phyloP scores from a whole-genome alignment of 306 rosid species.

The Spatholobus suberectus region DNA sequence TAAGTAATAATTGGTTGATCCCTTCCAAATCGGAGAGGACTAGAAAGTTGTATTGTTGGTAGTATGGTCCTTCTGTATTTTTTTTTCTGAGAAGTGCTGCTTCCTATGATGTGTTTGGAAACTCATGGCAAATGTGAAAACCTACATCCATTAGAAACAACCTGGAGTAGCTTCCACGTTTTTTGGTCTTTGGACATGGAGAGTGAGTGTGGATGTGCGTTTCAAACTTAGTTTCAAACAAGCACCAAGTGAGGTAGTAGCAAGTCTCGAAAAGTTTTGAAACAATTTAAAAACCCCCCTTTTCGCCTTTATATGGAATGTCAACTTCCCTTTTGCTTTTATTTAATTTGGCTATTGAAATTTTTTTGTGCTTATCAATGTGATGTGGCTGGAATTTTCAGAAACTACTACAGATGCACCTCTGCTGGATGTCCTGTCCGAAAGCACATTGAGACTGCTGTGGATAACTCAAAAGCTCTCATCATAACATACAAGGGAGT shows the following conservation, averaged over 20 bases:
- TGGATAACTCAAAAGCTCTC: constrained; percentile 63
- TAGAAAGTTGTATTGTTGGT: constrained; percentile 22
- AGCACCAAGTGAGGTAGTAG: not conserved
- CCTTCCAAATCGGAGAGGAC: constrained; percentile 21
- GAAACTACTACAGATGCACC: constrained; percentile 93
- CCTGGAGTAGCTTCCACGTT: too few species aligned
- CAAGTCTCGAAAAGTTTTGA: not conserved
- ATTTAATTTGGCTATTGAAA: not conserved
- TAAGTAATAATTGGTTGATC: constrained; percentile 4
- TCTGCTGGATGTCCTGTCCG: constrained; percentile 93
- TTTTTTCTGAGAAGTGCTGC: constrained; percentile 23
- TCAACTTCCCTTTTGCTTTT: not conserved
- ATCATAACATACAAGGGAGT: constrained; percentile 84
- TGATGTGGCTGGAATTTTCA: constrained; percentile 40
- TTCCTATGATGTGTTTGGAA: too few species aligned
- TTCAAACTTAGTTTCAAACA: too few species aligned
- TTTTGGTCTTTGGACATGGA: too few species aligned
- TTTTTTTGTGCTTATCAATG: constrained; percentile 26
- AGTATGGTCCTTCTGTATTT: not conserved
- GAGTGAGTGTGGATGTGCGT: too few species aligned
- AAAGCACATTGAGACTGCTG: constrained; percentile 78
- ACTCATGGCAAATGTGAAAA: too few species aligned
- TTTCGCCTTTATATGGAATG: not conserved
- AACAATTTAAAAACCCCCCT: not conserved
- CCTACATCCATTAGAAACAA: too few species aligned